A percentile compares a stretch with the other conserved stretches of the same genome.
Conservation (phyloP, 2,329 filamentous ascomycete species). For the Fusarium musae region DNA sequence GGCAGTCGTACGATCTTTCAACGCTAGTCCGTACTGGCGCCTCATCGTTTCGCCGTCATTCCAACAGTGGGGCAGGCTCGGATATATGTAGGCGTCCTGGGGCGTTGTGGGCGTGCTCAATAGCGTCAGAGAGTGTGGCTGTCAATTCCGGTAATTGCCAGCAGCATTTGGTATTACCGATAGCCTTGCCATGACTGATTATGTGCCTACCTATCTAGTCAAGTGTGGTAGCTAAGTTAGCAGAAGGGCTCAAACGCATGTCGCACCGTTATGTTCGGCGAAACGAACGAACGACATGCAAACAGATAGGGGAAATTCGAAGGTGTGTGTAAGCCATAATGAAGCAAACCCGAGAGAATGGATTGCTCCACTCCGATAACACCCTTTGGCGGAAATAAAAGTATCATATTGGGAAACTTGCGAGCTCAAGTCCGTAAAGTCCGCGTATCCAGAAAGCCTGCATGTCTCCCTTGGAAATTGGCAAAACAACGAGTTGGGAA, state of each 20-base stretch:
- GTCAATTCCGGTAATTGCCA: conserved; percentile 11
- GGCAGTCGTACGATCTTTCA: conserved; percentile 46
- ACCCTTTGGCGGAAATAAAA: conserved; percentile 26
- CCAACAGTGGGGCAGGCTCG: conserved; percentile 26
- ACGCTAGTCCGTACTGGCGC: conserved; percentile 40
- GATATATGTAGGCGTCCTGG: conserved; percentile 24
- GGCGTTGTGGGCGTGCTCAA: neutral
- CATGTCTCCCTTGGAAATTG: conserved; percentile 9
- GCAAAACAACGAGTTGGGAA: conserved; percentile 8
- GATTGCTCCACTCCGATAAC: conserved; percentile 23
- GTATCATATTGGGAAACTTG: conserved; percentile 5
- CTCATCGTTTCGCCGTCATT: conserved; percentile 41
- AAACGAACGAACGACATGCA: neutral
- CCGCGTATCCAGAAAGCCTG: neutral
- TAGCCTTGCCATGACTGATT: conserved; percentile 14
- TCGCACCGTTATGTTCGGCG: conserved; percentile 7
- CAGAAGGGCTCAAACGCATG: neutral
- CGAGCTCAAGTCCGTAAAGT: conserved; percentile 3
- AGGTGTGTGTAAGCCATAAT: conserved; percentile 22
- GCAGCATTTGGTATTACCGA: conserved; percentile 15
- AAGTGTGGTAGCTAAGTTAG: neutral
- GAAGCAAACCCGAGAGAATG: conserved; percentile 22
- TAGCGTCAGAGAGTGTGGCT: conserved; percentile 20
- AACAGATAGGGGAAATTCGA: conserved; percentile 18
- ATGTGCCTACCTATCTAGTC: neutral